Evolutionary conservation across 176 grass and related monocot species (phyloP), one percentile per base, ranked within the genome.

Genomic region (Otatea glauca): DNA sequence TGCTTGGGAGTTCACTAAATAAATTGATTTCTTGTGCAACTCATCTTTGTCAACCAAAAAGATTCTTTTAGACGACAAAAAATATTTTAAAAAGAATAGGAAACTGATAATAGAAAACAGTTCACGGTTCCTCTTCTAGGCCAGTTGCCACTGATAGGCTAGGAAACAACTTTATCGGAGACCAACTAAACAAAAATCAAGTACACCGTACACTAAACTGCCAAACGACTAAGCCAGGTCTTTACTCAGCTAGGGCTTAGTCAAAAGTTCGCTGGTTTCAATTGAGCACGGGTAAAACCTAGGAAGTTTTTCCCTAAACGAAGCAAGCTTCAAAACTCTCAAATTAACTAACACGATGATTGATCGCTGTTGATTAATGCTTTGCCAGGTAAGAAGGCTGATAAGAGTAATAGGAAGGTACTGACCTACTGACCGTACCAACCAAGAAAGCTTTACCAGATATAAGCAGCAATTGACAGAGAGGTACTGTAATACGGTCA

Each of bases 331-430:
- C 47, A 16, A 23, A 71, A 72, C 56, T 71, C 76, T 44, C 25
- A 47, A 45, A 38, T 6, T 37, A 55, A 72, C 42, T 43, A 66
- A 42, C 23, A 58, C 5, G 38, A 65, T 80, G 44, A 66, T 74
- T 53, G 49, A 81, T 68, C 18, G 11, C 13, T 56, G 53, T 39
- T 59, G 53, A 0, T 21, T 20, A 44, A 44, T 44, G 32, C 4
- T 64, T 53, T 75, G 59, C 49, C 21, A 44, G 47, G 45, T 41
- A 77, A 53, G 29, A 63, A 21, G 37, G 56, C 65, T 38, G 7
- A 63, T 27, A 53, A 69, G 48, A 88, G 13, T 78, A 78, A 2
- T 34, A 78, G 18, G 12, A 78, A 66, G 48, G 58, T 43, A 35
- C 47, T 56, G 20, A 11, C 6, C 42, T 54, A 72, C 77, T 56